Evolutionary conservation across 305 asterid species (phyloP).

Genomic region (Rubia tinctorum): DNA sequence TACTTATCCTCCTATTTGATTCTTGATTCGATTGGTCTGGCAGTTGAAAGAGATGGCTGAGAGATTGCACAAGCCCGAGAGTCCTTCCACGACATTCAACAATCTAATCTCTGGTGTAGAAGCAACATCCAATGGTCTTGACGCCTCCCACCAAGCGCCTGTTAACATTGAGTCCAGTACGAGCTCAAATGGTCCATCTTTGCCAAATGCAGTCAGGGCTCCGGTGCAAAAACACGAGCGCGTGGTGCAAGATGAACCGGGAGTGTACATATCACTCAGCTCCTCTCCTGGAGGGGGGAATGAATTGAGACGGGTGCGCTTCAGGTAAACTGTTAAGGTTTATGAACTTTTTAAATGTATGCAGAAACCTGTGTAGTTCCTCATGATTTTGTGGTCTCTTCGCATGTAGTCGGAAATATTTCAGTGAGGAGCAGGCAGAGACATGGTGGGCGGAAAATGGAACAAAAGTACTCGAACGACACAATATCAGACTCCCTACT

Average conservation of each 20-base stretch:
- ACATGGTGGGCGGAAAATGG: slow-evolving; percentile 88
- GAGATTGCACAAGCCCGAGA: slow-evolving; percentile 39
- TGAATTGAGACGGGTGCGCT: slow-evolving; percentile 82
- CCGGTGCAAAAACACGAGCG: slow-evolving; percentile 47
- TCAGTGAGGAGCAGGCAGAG: slow-evolving; percentile 80
- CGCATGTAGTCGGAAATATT: slow-evolving; percentile 59
- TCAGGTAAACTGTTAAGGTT: slow-evolving; percentile 52
- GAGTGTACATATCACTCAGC: slow-evolving; percentile 67
- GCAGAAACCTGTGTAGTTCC: neutral
- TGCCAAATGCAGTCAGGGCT: slow-evolving; percentile 42
- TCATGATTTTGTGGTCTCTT: neutral
- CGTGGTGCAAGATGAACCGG: slow-evolving; percentile 68
- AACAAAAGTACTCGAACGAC: slow-evolving; percentile 51
- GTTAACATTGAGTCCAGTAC: slow-evolving; percentile 42
- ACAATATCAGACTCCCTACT: slow-evolving; percentile 36
- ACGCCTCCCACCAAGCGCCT: slow-evolving; percentile 31
- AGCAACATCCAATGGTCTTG: slow-evolving; percentile 24
- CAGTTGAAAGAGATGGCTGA: slow-evolving; percentile 76
- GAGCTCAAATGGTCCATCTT: slow-evolving; percentile 28
- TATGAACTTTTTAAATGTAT: neutral
- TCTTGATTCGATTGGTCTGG: slow-evolving; percentile 15
- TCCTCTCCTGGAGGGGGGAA: slow-evolving; percentile 57
- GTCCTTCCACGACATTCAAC: slow-evolving; percentile 24
- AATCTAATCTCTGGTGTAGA: slow-evolving; percentile 28
- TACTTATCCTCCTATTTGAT: neutral